Conservation (phyloP, 352 stramenopile genomes). For the Pythium biforme region DNA sequence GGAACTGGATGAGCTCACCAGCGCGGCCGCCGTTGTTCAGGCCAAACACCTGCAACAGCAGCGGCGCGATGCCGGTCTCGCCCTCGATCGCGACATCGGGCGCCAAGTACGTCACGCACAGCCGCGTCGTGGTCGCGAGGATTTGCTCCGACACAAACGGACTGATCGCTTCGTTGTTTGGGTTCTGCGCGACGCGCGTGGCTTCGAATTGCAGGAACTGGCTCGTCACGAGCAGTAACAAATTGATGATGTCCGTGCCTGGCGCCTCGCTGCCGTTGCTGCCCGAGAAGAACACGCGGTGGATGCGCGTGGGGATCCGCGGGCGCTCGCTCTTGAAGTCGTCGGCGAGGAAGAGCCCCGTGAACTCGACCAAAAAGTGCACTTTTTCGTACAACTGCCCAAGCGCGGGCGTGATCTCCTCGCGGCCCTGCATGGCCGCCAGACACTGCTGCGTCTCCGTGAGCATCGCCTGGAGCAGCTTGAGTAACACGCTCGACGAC, state of each 20-base stretch:
- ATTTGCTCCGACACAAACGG: constrained; percentile 82
- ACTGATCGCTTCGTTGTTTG: constrained; percentile 57
- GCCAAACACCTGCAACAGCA: constrained; percentile 63
- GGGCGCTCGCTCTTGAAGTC: constrained; percentile 76
- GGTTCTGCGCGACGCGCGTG: constrained; percentile 51
- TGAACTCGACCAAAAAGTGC: constrained; percentile 79
- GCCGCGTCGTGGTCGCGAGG: constrained; percentile 62
- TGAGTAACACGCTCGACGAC: constrained; percentile 51
- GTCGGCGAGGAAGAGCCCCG: constrained; percentile 72
- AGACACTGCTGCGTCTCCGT: constrained; percentile 44
- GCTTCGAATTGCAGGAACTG: constrained; percentile 72
- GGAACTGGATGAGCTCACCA: constrained; percentile 62
- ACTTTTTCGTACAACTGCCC: constrained; percentile 77
- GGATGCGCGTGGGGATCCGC: constrained; percentile 60
- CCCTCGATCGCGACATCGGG: constrained; percentile 45
- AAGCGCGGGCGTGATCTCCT: constrained; percentile 54
- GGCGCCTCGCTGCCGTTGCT: not conserved
- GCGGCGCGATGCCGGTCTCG: constrained; percentile 37
- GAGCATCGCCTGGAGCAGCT: constrained; percentile 63
- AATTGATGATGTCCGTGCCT: constrained; percentile 38
- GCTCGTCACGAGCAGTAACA: constrained; percentile 69
- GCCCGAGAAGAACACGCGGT: constrained; percentile 32
- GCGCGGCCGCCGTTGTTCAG: constrained; percentile 52
- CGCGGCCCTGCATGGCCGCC: constrained; percentile 37
- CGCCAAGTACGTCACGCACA: constrained; percentile 74